Evolutionary conservation across 495 filamentous ascomycete genomes (phyloP).

Genomic region (Aspergillus wentii): DNA sequence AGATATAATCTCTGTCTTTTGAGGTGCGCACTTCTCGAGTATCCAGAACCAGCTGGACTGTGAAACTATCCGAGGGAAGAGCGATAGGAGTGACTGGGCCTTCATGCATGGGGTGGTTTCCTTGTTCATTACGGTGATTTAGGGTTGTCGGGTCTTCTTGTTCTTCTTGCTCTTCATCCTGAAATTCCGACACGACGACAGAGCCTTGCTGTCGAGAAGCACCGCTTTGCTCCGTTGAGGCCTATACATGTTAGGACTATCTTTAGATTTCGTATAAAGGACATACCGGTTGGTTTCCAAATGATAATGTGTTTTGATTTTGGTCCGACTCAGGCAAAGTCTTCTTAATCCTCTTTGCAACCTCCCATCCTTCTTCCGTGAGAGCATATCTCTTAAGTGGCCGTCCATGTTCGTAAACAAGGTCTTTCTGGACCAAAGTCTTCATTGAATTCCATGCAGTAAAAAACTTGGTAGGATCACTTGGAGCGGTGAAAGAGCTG

Average conservation of each 20-base stretch:
- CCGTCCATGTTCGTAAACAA: constrained; percentile 67
- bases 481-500: constrained; percentile 65
- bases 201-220: not conserved
- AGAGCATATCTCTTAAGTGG: constrained; percentile 65
- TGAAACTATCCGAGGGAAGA: constrained; percentile 61
- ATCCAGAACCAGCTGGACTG: constrained; percentile 70
- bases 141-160: constrained; percentile 1
- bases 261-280: too few species aligned
- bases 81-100: constrained; percentile 44
- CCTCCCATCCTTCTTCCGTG: constrained; percentile 76
- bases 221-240: not conserved
- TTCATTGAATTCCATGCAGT: constrained; percentile 89
- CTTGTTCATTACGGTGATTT: not conserved
- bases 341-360: constrained; percentile 62
- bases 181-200: not conserved
- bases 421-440: constrained; percentile 66
- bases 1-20: constrained; percentile 73
- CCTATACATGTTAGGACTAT: constrained; percentile 10
- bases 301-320: constrained; percentile 16
- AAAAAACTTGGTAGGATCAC: constrained; percentile 64
- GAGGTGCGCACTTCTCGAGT: constrained; percentile 73
- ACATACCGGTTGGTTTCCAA: constrained; percentile 15
- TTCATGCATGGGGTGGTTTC: constrained; percentile 3
- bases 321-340: constrained; percentile 26
- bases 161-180: constrained; percentile 3